Percentiles rank a stretch among this genome's conserved stretches.
Evolutionary conservation across 108 stramenopile species (phyloP).

Genomic region (Cyclotella atomus): DNA sequence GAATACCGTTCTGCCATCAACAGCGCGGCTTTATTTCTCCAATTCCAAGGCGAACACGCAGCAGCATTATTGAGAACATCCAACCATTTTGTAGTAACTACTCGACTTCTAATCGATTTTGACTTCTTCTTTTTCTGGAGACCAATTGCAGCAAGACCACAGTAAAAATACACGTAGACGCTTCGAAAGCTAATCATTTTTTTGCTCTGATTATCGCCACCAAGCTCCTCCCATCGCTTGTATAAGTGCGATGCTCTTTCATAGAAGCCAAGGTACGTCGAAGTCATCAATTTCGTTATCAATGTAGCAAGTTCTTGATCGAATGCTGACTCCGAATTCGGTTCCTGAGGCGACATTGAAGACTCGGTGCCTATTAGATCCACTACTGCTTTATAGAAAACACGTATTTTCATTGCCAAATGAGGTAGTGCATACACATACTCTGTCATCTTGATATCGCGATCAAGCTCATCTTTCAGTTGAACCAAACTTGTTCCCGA

Average conservation of each 20-base stretch:
- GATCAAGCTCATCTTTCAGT: conserved; percentile 27
- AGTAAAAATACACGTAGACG: background rate
- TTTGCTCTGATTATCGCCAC: background rate
- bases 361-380: conserved; percentile 26
- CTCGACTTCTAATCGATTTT: background rate
- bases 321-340: too few relatives aligned
- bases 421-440: background rate
- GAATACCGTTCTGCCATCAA: conserved; percentile 23
- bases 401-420: background rate
- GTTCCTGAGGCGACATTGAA: background rate
- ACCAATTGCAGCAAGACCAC: background rate
- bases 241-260: background rate
- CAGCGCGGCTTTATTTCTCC: conserved; percentile 11
- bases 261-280: conserved; percentile 1
- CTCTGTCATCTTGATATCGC: conserved; percentile 14
- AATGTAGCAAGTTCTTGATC: background rate
- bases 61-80: background rate
- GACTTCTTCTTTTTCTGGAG: background rate
- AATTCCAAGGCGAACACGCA: conserved; percentile 4
- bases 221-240: background rate
- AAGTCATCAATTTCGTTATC: background rate
- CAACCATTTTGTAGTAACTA: background rate
- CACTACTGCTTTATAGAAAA: conserved; percentile 20
- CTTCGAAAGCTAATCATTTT: background rate
- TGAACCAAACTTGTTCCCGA: conserved; percentile 22